Evolutionary conservation across 1,284 basidiomycete genomes (phyloP), one percentile per base, ranked within the genome.

Genomic region (Veloporphyrellus conicus): DNA sequence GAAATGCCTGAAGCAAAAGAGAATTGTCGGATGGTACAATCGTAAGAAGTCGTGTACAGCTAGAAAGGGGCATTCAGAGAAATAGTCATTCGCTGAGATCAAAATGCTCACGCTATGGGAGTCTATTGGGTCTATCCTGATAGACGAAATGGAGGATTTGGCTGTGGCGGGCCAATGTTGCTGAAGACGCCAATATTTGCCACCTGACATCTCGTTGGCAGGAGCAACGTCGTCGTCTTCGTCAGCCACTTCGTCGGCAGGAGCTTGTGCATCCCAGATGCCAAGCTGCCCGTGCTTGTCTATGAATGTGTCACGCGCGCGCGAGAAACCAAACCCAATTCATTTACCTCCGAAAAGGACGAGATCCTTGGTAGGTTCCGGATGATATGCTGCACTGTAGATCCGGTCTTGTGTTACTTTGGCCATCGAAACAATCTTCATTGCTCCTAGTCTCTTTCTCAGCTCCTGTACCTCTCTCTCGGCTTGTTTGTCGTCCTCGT

Each of bases 211-310:
- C 32, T 73, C 73, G 14, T 69, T 69, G 9, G 62, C 52, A 18
- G 64, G 50, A 8, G 68, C 42, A 9, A 71, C 65, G 39, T 82
- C 77, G 0, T 68, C 82, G 49, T 87, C 82, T 32, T 82, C 85
- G 40, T 83, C 83, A 3, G 66, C 68, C 3, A 71, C 69, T 54
- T 85, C 85, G 35, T 86, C 84, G 18, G 67, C 53, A 3, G 78
- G 68, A 2, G 87, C 86, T 47, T 77, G 76, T 15, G 87, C 82
- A 66, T 90, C 87, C 88, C 88, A 90, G 37, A 90, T 83, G 6
- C 87, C 87, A 25, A 90, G 68, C 54, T 82, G 76, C 0, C 87
- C 88, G 54, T 87, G 79, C 57, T 90, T 90, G 59, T 90, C 87
- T 88, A 43, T 16, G 15, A 35, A 40, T 14, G 20, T 22, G 38